Evolutionary conservation across 176 grass and related monocot species (phyloP), one percentile per base, ranked within the genome.

Genomic region (Carex kokanica): DNA sequence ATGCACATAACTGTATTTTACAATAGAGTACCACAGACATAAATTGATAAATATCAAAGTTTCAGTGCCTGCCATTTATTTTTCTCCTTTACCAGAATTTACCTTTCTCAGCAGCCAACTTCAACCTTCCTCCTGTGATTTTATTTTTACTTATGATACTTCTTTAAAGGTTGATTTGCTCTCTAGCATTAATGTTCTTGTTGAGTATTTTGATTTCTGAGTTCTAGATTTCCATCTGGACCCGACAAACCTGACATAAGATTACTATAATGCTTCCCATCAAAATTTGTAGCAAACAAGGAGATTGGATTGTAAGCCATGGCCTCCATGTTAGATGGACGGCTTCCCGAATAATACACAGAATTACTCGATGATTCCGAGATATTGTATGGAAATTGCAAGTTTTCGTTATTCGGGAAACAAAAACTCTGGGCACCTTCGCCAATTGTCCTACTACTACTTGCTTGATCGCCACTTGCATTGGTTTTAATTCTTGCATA

Each of bases 1-100:
- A 45, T 81, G 79, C 59, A 81, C 36, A 54, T 11, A 81, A 64
- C 34, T 82, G 47, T 82, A 67, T 82, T 53, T 24, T 51, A 82
- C 80, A 82, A 64, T 47, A 58, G 13, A 21, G 32, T 58, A 65
- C 60, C 14, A 11, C 6, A 51, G 32, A 80, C 54, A 82, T 27
- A 66, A 68, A 45, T 71, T 21, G 67, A 82, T 8, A 43, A 43
- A 43, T 47, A 40, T n/a, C 16, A 40, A 41, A 8, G 47, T 45
- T 51, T 75, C 10, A 52, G 71, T 47, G n/a, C 41, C 51, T 47
- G 18, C 43, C 34, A 25, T 60, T 64, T 64, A 82, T 52, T 51
- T 66, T 82, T 78, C 16, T 61, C 16, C 12, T 67, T 67, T 67
- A 31, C 47, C 54, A 58, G 20, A 32, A 61, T 61, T 24, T 61